Evolutionary conservation across 1,139 yeast genomes (phyloP), one percentile per base, ranked within the genome.

Genomic region (Protomyces macrosporus): DNA sequence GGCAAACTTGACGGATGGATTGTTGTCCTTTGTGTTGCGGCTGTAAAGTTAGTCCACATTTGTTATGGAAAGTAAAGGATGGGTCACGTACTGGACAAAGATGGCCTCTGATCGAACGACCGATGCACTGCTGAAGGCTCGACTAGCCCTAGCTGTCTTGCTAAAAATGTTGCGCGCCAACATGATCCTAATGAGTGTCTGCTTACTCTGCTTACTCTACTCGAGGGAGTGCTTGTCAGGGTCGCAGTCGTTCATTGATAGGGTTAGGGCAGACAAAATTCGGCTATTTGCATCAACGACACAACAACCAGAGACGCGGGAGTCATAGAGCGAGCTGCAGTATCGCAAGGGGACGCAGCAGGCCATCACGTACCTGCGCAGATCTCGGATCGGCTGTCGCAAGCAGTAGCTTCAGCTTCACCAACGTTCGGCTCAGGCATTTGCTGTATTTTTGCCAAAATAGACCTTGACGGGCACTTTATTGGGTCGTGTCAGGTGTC

Each of bases 1-100:
- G 74, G 86, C 91, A 74, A 89, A 89, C 55, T 90, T 86, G 65
- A 85, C 78, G 60, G 80, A 76, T 58, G 84, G 84, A 75, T 87
- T 87, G 79, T 89, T 89, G 61, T 80, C 81, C 62, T 82, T 79
- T 50, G 86, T 80, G 71, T 89, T 84, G 75, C 96, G 82, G 77
- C 48, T 42, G 23, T 10, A n/a, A n/a, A 30, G 10, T 89, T 42
- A 30, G 48, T 42, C 48, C n/a, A 30, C 48, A 16, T 42, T 5
- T 23, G 96, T 7, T 14, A 53, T 14, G 5, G 40, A 39, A 55
- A 32, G 45, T 23, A 23, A 23, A 23, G 23, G 23, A 23, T 10
- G 9, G 7, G 48, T 5, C 23, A 42, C 48, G 9, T 42, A 42
- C 48, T 40, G 55, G n/a, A 52, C 62, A 14, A 52, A 58, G 37